Evolutionary conservation across 2,329 filamentous ascomycete species (phyloP).

Genomic region (Ambrosiella cleistominuta): DNA sequence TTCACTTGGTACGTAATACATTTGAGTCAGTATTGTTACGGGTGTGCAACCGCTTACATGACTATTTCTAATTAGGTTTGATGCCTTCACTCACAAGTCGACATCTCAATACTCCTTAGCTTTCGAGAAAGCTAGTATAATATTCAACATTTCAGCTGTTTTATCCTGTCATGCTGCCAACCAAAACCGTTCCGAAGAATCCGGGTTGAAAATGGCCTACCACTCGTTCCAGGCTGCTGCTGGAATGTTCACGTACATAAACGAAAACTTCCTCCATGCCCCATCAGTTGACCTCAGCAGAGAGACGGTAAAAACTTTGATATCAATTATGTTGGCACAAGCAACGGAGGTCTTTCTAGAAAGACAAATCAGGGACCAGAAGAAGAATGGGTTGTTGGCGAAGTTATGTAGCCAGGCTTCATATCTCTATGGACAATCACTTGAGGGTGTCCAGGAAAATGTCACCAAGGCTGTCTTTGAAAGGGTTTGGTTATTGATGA

Average conservation of each 20-base stretch:
- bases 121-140: constrained; percentile 96
- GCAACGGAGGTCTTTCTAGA: constrained; percentile 95
- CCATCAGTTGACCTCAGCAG: constrained; percentile 90
- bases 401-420: constrained; percentile 86
- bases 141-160: constrained; percentile 97
- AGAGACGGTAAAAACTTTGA: constrained; percentile 89
- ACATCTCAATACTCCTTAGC: constrained; percentile 92
- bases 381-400: constrained; percentile 79
- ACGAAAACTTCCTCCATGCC: constrained; percentile 96
- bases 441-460: constrained; percentile 84
- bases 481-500: constrained; percentile 74
- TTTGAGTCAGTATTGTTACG: not conserved
- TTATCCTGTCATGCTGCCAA: constrained; percentile 87
- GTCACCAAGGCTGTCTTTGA: constrained; percentile 84
- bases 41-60: not conserved
- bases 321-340: constrained; percentile 83
- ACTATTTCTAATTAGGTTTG: constrained; percentile 47
- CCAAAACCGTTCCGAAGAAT: constrained; percentile 82
- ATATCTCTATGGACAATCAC: constrained; percentile 71
- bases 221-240: constrained; percentile 96
- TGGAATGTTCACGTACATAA: constrained; percentile 99
- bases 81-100: constrained; percentile 98
- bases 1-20: constrained; percentile 68
- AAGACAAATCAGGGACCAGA: constrained; percentile 82
- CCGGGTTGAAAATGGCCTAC: constrained; percentile 87